phyloP scores from a whole-genome alignment of 2,329 filamentous ascomycete species.

The Aspergillus oerlinghausenensis region DNA sequence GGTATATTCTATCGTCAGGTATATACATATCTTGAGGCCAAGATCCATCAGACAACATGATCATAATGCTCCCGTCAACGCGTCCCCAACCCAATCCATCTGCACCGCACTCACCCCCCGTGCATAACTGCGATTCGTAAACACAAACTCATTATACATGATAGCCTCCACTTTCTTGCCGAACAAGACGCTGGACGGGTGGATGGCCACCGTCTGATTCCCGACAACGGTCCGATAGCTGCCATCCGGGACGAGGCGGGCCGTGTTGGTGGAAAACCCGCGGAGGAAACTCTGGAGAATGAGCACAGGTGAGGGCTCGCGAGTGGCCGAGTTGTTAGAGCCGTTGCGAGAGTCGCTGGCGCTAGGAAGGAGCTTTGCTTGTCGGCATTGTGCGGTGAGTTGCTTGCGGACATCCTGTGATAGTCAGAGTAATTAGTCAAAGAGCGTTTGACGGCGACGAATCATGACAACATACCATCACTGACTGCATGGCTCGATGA shows the following conservation, averaged over 20 bases:
- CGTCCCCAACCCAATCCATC: slow-evolving; percentile 58
- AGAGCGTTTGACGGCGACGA: not conserved
- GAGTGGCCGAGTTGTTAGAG: slow-evolving; percentile 10
- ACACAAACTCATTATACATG: slow-evolving; percentile 63
- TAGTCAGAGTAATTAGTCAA: slow-evolving; percentile 6
- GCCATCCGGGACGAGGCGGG: slow-evolving; percentile 55
- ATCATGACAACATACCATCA: slow-evolving; percentile 45
- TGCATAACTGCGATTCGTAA: slow-evolving; percentile 60
- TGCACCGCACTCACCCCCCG: slow-evolving; percentile 59
- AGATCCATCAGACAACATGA: not conserved
- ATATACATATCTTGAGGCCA: not conserved
- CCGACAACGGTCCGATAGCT: slow-evolving; percentile 59
- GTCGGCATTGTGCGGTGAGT: slow-evolving; percentile 51
- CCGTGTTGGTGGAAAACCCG: slow-evolving; percentile 59
- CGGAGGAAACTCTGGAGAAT: slow-evolving; percentile 56
- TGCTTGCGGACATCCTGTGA: slow-evolving; percentile 57
- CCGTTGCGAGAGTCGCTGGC: slow-evolving; percentile 15
- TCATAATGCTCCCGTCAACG: slow-evolving; percentile 26
- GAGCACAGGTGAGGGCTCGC: slow-evolving; percentile 40
- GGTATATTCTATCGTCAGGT: not conserved
- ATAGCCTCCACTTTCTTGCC: slow-evolving; percentile 59
- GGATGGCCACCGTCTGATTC: slow-evolving; percentile 59
- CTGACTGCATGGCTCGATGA: slow-evolving; percentile 61
- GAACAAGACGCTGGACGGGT: slow-evolving; percentile 58
- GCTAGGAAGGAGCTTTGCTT: slow-evolving; percentile 40